Evolutionary conservation across 805 yeast genomes (phyloP), one percentile per base, ranked within the genome.

Genomic region (Teunomyces pallodes): DNA sequence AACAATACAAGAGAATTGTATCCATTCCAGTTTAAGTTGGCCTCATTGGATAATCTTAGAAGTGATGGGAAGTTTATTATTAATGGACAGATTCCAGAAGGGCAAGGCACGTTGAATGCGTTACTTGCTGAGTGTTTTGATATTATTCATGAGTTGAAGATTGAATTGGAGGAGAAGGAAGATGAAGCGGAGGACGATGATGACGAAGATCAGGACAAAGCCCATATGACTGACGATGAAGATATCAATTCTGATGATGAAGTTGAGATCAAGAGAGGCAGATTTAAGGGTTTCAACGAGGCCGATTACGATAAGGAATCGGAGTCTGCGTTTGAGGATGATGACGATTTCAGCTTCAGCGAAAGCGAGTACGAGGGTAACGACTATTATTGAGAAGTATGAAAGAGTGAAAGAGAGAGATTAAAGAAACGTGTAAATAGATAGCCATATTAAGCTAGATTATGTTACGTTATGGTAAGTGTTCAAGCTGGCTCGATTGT

Each of bases 51-150:
- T 65, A 87, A 90, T 60, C 63, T 86, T 61, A 81, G 97, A 61
- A 77, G 72, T 10, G 98, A 94, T 64, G 99, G 99, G 6, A 92
- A 89, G 71, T 94, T 94, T 60, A 82, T 87, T 61, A 86, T 90
- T 41, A 89, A 87, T 52, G 88, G 83, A 45, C 87, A 89, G 54
- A 86, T 94, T 38, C 99, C 99, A 2, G 98, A 94, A 64, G 99
- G 99, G 9, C 99, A 94, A 68, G 99, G 97, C 5, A 83, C 96
- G n/a, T 74, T 94, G 53, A 90, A 84, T 65, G 96, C 96, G 0
- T 70, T 92, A 48, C 73, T 92, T 44, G 94, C 96, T 3, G 97
- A 91, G 64, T 92, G 98, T 66, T 94, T 90, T 64, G 99, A 94
- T 65, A 86, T 92, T 49, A 77, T 88, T 42, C 94, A 92, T 62